These are phyloP conservation scores for Iris pallida DNA, from an alignment of 116 monocot species.

Conservation along the genomic window DNA sequence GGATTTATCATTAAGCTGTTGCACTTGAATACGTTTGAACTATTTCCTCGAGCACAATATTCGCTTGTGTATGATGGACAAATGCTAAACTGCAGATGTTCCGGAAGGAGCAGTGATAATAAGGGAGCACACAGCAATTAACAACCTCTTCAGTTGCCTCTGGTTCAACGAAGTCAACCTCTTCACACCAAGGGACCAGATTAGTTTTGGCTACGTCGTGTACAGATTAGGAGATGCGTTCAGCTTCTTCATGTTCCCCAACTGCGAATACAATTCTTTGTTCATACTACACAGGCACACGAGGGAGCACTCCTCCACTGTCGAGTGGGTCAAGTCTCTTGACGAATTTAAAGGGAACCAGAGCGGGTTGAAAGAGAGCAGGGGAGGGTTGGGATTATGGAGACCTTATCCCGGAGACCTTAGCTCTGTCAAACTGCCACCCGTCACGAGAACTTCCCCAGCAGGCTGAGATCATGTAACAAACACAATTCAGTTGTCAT, in stretches of 20 bases:
- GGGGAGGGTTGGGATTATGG: slow-evolving; percentile 83
- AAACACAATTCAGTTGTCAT: no score
- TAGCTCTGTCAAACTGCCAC: slow-evolving; percentile 51
- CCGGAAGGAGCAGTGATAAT: slow-evolving; percentile 84
- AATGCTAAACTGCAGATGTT: slow-evolving; percentile 48
- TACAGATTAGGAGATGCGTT: slow-evolving; percentile 58
- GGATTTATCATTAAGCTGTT: background rate
- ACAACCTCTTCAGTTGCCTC: slow-evolving; percentile 81
- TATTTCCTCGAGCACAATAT: background rate
- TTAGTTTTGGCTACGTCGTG: slow-evolving; percentile 80
- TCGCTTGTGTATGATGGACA: background rate
- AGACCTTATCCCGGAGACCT: slow-evolving; percentile 66
- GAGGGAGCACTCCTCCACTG: slow-evolving; percentile 72
- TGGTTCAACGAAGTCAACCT: slow-evolving; percentile 95
- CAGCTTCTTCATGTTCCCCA: slow-evolving; percentile 81
- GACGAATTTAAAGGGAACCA: slow-evolving; percentile 49
- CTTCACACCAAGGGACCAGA: slow-evolving; percentile 83
- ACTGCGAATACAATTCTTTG: slow-evolving; percentile 87
- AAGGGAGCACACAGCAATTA: slow-evolving; percentile 72
- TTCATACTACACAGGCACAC: slow-evolving; percentile 70
- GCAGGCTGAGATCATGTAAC: slow-evolving; percentile 32
- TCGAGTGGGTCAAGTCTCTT: slow-evolving; percentile 79
- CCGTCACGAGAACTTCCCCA: slow-evolving; percentile 47
- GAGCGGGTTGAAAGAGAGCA: slow-evolving; percentile 51
- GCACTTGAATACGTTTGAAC: background rate